Percentiles rank a stretch among this genome's conserved stretches.
phyloP scores from a whole-genome alignment of 169 alveolate genomes.

The Plasmodium berghei region DNA sequence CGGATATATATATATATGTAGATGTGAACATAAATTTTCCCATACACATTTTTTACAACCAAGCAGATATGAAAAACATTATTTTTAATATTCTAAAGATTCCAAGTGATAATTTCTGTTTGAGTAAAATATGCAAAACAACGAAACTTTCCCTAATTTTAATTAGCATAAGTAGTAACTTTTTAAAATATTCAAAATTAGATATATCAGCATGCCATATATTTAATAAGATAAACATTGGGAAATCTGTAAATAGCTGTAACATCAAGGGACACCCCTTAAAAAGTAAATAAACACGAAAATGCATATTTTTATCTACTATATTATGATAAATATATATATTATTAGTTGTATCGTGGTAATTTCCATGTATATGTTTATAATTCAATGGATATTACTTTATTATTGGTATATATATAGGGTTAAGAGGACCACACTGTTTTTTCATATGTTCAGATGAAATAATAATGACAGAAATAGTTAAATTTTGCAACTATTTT shows the following conservation, averaged over 20 bases:
- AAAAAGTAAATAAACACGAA: conserved; percentile 23
- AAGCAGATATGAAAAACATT: conserved; percentile 45
- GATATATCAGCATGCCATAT: conserved; percentile 43
- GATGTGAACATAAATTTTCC: not conserved
- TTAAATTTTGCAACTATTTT: conserved; percentile 59
- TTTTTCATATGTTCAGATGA: conserved; percentile 69
- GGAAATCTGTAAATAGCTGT: conserved; percentile 11
- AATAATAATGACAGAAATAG: conserved; percentile 48
- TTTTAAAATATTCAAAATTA: conserved; percentile 33
- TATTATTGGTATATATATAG: conserved; percentile 5
- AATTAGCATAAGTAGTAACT: conserved; percentile 62
- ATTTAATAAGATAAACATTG: conserved; percentile 25
- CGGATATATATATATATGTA: conserved; percentile 7
- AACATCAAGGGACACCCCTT: conserved; percentile 15
- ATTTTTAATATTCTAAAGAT: conserved; percentile 41
- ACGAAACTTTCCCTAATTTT: conserved; percentile 58
- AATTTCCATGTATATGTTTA: too few species aligned
- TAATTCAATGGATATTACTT: not conserved
- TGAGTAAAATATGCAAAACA: conserved; percentile 59
- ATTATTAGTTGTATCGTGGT: too few species aligned
- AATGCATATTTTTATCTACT: not conserved
- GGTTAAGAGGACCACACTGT: conserved; percentile 72
- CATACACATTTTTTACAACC: not conserved
- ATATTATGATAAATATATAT: not conserved
- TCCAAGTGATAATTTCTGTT: conserved; percentile 24